Evolutionary conservation across 495 filamentous ascomycete species (phyloP), one percentile per base, ranked within the genome.

Genomic region (Trypethelium eluteriae): DNA sequence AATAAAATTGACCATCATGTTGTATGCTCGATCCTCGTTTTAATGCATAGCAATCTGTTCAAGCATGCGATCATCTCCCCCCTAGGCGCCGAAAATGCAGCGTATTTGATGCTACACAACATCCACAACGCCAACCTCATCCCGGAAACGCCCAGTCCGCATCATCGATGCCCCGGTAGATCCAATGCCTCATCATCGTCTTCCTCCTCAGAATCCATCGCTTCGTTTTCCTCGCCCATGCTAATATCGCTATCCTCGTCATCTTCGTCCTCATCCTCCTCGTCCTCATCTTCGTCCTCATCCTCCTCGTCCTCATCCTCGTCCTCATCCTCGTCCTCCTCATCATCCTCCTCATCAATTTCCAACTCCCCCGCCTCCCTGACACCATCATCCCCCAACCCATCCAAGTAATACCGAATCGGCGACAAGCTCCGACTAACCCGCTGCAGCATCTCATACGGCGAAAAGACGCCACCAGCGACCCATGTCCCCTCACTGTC

Each of bases 371-470:
- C 72, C 12, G 69, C 67, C 35, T 25, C 25, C 25, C 25, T 1
- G 25, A 68, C 67, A 46, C 66, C 62, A 34, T 70, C 39, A 25
- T 72, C 74, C 57, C 74, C 71, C 14, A 69, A 49, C 16, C 70
- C 70, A 36, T 70, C 65, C 5, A 74, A 44, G 38, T 71, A 74
- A 34, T 72, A 68, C 53, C 72, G 68, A 66, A 74, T 74, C 9
- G 72, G 70, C 47, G 62, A 66, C 64, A 74, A 44, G 36, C 64
- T 66, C 36, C 72, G 65, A 32, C 68, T 70, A 44, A 78, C 57
- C 7, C 75, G 73, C 62, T 75, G 71, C 63, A 76, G 47, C 66
- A 78, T 68, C 46, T 74, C 70, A 65, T 72, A 76, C 2, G 76
- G 70, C 36, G 57, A 66, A 39, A 65, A 74, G 64, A 67, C 39